These are phyloP conservation scores for Waltergamsia citrina DNA, from an alignment of 2,329 filamentous ascomycete species.

Conservation along the genomic window DNA sequence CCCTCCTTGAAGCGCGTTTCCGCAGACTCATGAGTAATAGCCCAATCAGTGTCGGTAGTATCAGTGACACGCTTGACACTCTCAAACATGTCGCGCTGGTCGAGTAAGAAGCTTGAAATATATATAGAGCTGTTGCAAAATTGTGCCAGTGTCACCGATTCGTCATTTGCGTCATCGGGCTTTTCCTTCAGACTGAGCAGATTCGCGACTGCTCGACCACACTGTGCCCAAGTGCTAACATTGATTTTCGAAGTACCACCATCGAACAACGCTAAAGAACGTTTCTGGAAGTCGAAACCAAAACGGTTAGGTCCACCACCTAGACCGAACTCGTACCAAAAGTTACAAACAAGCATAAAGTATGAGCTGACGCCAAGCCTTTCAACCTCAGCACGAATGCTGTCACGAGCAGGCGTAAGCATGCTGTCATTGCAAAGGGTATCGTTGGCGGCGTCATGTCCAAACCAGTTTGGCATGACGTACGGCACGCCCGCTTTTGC, in stretches of 20 bases:
- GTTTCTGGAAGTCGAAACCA: constrained; percentile 39
- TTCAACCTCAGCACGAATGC: constrained; percentile 30
- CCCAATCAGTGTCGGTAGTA: constrained; percentile 43
- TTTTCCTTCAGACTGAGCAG: constrained; percentile 34
- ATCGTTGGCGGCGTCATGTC: constrained; percentile 9
- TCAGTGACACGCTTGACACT: constrained; percentile 49
- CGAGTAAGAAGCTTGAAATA: constrained; percentile 46
- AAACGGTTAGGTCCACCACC: constrained; percentile 22
- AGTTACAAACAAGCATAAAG: constrained; percentile 30
- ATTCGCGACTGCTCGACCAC: constrained; percentile 42
- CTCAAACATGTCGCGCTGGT: constrained; percentile 56
- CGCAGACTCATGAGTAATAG: too few relatives aligned
- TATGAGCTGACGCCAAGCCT: constrained; percentile 16
- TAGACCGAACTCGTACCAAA: constrained; percentile 44
- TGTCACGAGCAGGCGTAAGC: too few relatives aligned
- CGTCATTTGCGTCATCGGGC: too few relatives aligned
- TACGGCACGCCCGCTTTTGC: constrained; percentile 39
- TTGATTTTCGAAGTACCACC: constrained; percentile 47
- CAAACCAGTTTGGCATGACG: constrained; percentile 39
- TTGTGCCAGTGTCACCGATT: constrained; percentile 25
- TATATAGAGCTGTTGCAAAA: constrained; percentile 37
- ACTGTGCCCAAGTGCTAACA: constrained; percentile 49
- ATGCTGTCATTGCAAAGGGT: too few relatives aligned
- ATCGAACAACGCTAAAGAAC: constrained; percentile 35
- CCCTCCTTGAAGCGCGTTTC: too few relatives aligned